Evolutionary conservation across 2,329 filamentous ascomycete species (phyloP).

Genomic region (Beauveria pseudobassiana): DNA sequence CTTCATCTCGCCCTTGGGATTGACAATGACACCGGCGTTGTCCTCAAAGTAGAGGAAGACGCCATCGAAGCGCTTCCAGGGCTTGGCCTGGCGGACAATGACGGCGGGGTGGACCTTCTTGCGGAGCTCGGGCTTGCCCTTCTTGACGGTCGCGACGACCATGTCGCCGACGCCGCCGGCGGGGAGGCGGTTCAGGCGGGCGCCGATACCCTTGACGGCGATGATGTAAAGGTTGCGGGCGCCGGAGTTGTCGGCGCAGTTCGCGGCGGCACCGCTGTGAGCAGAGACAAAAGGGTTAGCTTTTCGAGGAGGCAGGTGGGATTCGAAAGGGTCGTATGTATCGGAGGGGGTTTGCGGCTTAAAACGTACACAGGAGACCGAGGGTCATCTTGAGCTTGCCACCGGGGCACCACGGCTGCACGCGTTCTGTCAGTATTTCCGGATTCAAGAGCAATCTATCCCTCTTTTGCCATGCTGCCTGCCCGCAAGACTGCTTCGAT

Average conservation of each 20-base stretch:
- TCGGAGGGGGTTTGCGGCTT: not conserved
- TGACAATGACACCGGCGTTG: conserved; percentile 99
- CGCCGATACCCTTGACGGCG: conserved; percentile 97
- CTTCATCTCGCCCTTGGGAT: conserved; percentile 99
- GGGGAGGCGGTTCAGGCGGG: conserved; percentile 92
- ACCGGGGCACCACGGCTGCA: conserved; percentile 79
- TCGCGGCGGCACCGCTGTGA: conserved; percentile 95
- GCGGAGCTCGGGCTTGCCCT: conserved; percentile 99
- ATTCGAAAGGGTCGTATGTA: conserved; percentile 3
- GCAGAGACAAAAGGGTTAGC: conserved; percentile 13
- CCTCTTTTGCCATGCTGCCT: conserved; percentile 2
- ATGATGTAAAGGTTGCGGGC: conserved; percentile 99
- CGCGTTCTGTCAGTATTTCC: conserved; percentile 26
- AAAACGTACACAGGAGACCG: conserved; percentile 94
- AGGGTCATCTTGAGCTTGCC: conserved; percentile 99
- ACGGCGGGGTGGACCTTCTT: conserved; percentile 99
- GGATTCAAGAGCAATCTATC: not conserved
- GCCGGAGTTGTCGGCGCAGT: conserved; percentile 99
- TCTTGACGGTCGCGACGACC: conserved; percentile 99
- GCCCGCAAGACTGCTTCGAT: conserved; percentile 1
- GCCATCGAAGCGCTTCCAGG: conserved; percentile 97
- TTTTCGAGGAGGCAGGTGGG: conserved; percentile 11
- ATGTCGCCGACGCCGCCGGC: conserved; percentile 98
- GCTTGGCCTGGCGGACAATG: conserved; percentile 98
- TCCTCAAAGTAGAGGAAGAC: conserved; percentile 99